Evolutionary conservation across 2,329 filamentous ascomycete species (phyloP).

Genomic region (Scedosporium apiospermum): DNA sequence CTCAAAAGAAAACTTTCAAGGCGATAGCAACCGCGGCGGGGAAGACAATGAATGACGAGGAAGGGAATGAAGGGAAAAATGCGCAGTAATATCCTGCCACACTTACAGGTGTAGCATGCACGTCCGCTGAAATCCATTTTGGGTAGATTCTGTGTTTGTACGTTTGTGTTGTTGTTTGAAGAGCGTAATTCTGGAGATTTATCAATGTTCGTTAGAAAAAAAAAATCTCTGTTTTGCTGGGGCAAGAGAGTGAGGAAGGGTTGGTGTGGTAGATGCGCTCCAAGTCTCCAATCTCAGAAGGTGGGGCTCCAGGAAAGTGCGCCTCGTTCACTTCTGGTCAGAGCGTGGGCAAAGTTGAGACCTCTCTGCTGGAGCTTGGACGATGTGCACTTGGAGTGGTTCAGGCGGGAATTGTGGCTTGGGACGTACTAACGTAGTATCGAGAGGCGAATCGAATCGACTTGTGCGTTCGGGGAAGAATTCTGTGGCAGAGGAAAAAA

Average conservation of each 20-base stretch:
- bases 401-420: neutral
- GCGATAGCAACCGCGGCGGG: neutral
- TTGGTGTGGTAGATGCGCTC: neutral
- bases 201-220: constrained; percentile 1
- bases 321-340: neutral
- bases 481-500: constrained; percentile 4
- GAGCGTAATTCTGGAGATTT: neutral
- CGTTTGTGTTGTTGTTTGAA: neutral
- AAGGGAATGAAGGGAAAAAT: neutral
- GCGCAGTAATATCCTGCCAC: neutral
- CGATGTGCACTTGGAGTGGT: neutral
- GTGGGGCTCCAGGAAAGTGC: neutral
- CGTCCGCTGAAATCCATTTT: constrained; percentile 37
- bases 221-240: constrained; percentile 2
- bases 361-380: neutral
- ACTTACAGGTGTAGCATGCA: constrained; percentile 44
- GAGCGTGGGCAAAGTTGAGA: neutral
- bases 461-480: neutral
- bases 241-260: neutral
- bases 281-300: neutral
- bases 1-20: neutral
- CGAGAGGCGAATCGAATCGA: neutral
- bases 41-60: constrained; percentile 1
- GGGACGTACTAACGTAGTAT: neutral
- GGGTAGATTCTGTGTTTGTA: constrained; percentile 5